Evolutionary conservation across 805 yeast species (phyloP), one percentile per base, ranked within the genome.

Genomic region (Myxozyma lipomycoides): DNA sequence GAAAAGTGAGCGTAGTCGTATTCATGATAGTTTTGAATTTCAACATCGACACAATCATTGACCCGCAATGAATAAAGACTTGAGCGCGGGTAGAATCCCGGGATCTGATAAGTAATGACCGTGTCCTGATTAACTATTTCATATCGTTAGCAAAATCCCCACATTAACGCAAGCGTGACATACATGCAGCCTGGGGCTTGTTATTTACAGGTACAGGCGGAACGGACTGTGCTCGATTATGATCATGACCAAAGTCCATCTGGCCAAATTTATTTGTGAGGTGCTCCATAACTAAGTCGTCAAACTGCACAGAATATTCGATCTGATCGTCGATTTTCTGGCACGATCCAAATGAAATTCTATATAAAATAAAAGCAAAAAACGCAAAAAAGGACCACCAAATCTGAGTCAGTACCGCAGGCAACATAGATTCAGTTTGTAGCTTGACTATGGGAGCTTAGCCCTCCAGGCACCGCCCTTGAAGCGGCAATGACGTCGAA

Each of bases 1-100:
- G 47, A 40, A 44, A 41, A 46, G 46, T 51, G 55, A 22, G 50
- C 48, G 40, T 51, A 51, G 45, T 51, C 55, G 45, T 51, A 51
- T 37, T 51, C 51, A 38, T 38, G 25, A 40, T 24, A 46, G 35
- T 37, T 21, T 18, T 46, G 44, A 22, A 51, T 48, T 2, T 43
- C 30, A 19, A 49, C 43, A 3, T 35, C 38, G 18, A 12, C 38
- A n/a, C 18, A 21, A 12, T 35, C 7, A 15, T 35, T 15, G 12
- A 35, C 18, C 7, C 38, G 6, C 15, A 35, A 6, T 21, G 38
- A n/a, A 35, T 12, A 35, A n/a, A 35, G 6, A 6, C 19, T 6
- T 6, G 38, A 35, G 6, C 38, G 38, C 12, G 6, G 19, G 19
- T 35, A 35, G 38, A 35, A 35, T 7, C 21, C 21, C 38, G 38